Base-by-base conservation (phyloP, 1,139 yeast species). In the Candida neerlandica region DNA sequence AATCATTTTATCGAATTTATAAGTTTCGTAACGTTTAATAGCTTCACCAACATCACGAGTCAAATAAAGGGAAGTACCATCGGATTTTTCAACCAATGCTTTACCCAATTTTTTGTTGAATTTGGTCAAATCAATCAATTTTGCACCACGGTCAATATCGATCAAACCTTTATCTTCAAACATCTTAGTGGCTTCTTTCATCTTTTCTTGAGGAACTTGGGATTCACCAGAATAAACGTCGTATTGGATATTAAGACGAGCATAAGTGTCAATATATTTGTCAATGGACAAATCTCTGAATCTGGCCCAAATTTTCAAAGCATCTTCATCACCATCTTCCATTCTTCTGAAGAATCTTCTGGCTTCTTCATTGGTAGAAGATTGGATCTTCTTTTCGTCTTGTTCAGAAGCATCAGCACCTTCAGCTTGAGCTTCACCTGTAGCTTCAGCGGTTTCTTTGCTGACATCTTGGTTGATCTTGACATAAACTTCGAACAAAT, bases 11-110 rank as follows among this genome's bases (percentile, higher is more conserved):
- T 92, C 98, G 64, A 94, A 95, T 55, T 91, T 77, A 75, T 86
- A 89, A 60, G 78, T 81, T 51, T 88, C 84, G 66, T 89, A 80
- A 78, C 99, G 92, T 63, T 87, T 89, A 64, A 86, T 85, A 50
- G 99, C 99, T 64, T 94, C 97, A 63, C 99, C 98, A 53, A 95
- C 89, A 71, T 95, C 99, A 77, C 99, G 86, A 55, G 98, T 92
- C 61, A 95, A 75, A 69, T 95, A 95, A 56, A 95, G 77, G 14
- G 97, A 89, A 33, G 99, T 89, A 67, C 99, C 99, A 66, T 95
- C 99, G 42, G 91, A 85, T 73, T 95, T 95, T 68, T 91, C 94
- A 48, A 95, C 95, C 58, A 95, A 82, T 54, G 91, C 90, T 73
- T 94, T 94, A 58, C 98, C 99, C 55, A 95, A 79, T 69, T 92